These are phyloP conservation scores for Plasmodium gonderi DNA, from an alignment of 169 alveolate species.

Conservation along the genomic window DNA sequence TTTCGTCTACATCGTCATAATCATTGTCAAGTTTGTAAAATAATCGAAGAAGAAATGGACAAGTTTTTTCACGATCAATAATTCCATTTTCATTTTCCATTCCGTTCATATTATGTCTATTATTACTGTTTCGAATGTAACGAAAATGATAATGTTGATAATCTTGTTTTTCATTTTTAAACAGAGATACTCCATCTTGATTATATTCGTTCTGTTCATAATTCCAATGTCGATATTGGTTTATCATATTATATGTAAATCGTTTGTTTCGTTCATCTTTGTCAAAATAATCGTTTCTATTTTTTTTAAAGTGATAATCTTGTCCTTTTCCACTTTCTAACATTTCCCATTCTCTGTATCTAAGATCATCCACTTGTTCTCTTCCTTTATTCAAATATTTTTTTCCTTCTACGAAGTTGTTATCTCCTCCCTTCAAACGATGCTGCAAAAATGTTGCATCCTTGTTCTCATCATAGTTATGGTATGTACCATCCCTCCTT, in stretches of 20 bases:
- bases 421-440: neutral
- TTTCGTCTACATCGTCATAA: conserved; percentile 24
- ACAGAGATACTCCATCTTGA: neutral
- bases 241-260: neutral
- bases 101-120: neutral
- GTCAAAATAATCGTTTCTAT: neutral
- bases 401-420: neutral
- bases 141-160: neutral
- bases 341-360: neutral
- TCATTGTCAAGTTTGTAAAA: conserved; percentile 45
- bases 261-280: neutral
- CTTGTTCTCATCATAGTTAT: neutral
- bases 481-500: neutral
- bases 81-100: conserved; percentile 1
- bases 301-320: neutral
- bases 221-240: neutral
- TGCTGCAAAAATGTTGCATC: neutral
- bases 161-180: neutral
- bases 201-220: neutral
- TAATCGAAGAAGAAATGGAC: conserved; percentile 64
- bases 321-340: neutral
- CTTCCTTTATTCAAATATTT: neutral
- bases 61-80: conserved; percentile 53
- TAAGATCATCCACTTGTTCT: neutral
- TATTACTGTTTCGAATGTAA: neutral